A percentile compares a stretch with the other conserved stretches of the same genome.
phyloP scores from a whole-genome alignment of 1,139 yeast genomes.

The Kluyveromyces sp. region DNA sequence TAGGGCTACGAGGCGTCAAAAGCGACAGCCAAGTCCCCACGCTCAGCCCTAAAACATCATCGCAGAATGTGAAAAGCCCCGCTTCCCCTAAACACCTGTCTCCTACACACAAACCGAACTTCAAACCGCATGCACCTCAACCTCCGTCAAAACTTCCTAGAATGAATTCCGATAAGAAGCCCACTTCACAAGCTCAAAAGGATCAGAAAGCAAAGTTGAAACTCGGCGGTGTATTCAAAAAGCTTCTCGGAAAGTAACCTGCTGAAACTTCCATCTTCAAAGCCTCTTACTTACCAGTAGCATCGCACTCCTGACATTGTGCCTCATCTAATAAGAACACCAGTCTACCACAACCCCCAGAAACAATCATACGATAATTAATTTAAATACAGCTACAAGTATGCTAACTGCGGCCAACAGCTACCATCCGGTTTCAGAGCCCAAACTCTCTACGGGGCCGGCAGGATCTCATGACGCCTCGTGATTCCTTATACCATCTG shows the following conservation, averaged over 20 bases:
- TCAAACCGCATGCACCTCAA: background rate
- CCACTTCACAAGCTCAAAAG: background rate
- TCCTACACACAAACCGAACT: background rate
- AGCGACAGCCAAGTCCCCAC: background rate
- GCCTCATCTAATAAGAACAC: too few relatives aligned
- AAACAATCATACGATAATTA: too few relatives aligned
- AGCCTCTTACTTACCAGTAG: too few relatives aligned
- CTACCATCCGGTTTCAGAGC: too few relatives aligned
- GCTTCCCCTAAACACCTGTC: background rate
- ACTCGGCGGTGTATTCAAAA: constrained; percentile 11
- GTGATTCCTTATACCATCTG: too few relatives aligned
- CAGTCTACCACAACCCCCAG: too few relatives aligned
- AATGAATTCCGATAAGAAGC: background rate
- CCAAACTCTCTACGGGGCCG: too few relatives aligned
- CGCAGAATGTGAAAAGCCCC: background rate
- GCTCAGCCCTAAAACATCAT: background rate
- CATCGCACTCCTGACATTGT: too few relatives aligned
- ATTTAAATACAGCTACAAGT: too few relatives aligned
- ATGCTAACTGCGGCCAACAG: too few relatives aligned
- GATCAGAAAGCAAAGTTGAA: constrained; percentile 8
- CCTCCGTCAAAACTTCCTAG: background rate
- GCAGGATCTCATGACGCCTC: too few relatives aligned
- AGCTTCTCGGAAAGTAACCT: constrained; percentile 8
- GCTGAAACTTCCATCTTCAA: too few relatives aligned
- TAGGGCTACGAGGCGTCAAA: background rate